phyloP scores from a whole-genome alignment of 139 green algal species.

The Chlamydomonas incerta region DNA sequence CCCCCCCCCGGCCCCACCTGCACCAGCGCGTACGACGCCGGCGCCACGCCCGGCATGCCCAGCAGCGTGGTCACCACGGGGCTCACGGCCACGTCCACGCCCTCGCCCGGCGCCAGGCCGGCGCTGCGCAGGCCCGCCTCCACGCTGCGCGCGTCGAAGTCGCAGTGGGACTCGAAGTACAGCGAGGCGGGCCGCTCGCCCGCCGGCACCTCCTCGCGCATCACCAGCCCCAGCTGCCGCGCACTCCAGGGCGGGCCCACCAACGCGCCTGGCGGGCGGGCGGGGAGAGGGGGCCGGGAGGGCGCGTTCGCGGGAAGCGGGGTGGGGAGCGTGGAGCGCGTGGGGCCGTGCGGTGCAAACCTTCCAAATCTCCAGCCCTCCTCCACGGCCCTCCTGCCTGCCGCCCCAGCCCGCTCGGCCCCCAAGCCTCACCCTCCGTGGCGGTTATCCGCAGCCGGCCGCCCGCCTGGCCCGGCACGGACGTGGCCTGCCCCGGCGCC shows the following conservation, averaged over 20 bases:
- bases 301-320: too few relatives aligned
- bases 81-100: conserved; percentile 75
- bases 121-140: not conserved
- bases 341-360: too few relatives aligned
- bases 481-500: conserved; percentile 60
- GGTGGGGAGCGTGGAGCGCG: too few relatives aligned
- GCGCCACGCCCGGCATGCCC: conserved; percentile 17
- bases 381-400: too few relatives aligned
- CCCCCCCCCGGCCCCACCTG: not conserved
- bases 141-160: conserved; percentile 63
- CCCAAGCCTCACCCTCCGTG: conserved; percentile 65
- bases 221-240: conserved; percentile 78
- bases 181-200: conserved; percentile 46
- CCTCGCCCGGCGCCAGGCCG: conserved; percentile 19
- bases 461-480: conserved; percentile 52
- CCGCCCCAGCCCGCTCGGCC: too few relatives aligned
- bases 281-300: too few relatives aligned
- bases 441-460: conserved; percentile 70
- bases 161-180: conserved; percentile 85
- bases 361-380: too few relatives aligned
- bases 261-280: conserved; percentile 63
- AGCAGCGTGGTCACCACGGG: conserved; percentile 57
- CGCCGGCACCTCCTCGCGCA: conserved; percentile 59
- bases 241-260: conserved; percentile 87
- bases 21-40: conserved; percentile 69